phyloP scores from a whole-genome alignment of 148 eudicot species.

The Amaranthus cruentus region DNA sequence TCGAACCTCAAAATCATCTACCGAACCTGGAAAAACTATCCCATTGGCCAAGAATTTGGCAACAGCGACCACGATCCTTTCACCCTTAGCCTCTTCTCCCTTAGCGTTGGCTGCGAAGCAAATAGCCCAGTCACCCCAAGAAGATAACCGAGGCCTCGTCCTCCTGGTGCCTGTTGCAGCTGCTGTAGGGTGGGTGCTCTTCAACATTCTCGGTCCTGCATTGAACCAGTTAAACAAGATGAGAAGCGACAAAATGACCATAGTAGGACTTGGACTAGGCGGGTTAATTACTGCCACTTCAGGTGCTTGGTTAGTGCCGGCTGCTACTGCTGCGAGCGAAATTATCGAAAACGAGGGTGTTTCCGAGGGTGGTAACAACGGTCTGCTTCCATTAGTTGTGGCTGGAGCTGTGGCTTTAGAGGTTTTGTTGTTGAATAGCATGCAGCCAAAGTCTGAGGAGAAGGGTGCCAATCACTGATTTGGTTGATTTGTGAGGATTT shows the following conservation, averaged over 20 bases:
- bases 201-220: slow-evolving; percentile 73
- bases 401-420: slow-evolving; percentile 44
- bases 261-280: slow-evolving; percentile 53
- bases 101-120: slow-evolving; percentile 72
- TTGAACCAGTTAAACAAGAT: slow-evolving; percentile 65
- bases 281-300: slow-evolving; percentile 40
- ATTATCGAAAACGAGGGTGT: slow-evolving; percentile 32
- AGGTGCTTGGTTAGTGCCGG: background rate
- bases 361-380: slow-evolving; percentile 30
- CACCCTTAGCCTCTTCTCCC: slow-evolving; percentile 43
- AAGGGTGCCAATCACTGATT: slow-evolving; percentile 3
- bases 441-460: slow-evolving; percentile 22
- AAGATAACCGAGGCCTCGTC: slow-evolving; percentile 61
- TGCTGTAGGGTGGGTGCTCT: slow-evolving; percentile 71
- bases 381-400: slow-evolving; percentile 47
- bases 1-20: background rate
- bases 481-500: background rate
- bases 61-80: slow-evolving; percentile 41
- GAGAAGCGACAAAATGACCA: slow-evolving; percentile 46
- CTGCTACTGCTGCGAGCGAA: slow-evolving; percentile 36
- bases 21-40: slow-evolving; percentile 10
- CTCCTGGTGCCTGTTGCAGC: slow-evolving; percentile 59
- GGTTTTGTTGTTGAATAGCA: slow-evolving; percentile 23
- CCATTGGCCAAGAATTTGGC: slow-evolving; percentile 25
- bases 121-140: slow-evolving; percentile 58